Evolutionary conservation across 306 rosid genomes (phyloP).

Genomic region (Quercus gilva): DNA sequence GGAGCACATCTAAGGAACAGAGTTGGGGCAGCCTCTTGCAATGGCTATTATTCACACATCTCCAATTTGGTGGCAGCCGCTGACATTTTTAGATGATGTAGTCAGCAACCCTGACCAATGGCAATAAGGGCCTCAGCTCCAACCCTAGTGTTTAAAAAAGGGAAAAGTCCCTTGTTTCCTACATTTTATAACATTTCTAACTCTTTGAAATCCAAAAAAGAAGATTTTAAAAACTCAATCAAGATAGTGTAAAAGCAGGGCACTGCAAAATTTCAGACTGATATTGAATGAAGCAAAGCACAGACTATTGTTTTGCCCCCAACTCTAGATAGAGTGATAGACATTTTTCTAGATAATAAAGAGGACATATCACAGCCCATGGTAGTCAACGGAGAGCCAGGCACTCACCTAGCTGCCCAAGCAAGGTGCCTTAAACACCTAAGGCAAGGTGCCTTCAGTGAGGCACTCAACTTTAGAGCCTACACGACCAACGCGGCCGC

Average conservation of each 20-base stretch:
- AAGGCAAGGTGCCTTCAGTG: too few species aligned
- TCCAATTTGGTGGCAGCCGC: slow-evolving; percentile 92
- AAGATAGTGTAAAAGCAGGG: background rate
- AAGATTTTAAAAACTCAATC: background rate
- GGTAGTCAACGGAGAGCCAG: too few species aligned
- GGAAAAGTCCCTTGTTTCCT: background rate
- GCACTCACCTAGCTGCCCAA: too few species aligned
- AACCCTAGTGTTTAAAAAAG: slow-evolving; percentile 47
- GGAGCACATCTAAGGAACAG: slow-evolving; percentile 72
- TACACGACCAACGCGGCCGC: too few species aligned
- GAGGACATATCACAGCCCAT: background rate
- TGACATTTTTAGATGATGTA: slow-evolving; percentile 76
- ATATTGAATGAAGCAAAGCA: background rate
- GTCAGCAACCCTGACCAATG: slow-evolving; percentile 71
- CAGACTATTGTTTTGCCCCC: background rate
- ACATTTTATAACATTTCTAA: background rate
- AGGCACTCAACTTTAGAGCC: too few species aligned
- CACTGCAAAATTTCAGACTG: background rate
- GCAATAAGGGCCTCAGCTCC: slow-evolving; percentile 85
- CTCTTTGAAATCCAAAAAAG: background rate
- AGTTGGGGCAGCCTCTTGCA: slow-evolving; percentile 88
- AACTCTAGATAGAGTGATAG: background rate
- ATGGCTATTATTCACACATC: slow-evolving; percentile 85
- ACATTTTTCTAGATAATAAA: background rate
- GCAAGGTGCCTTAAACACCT: too few species aligned